A percentile compares a stretch with the other conserved stretches of the same genome.
These are phyloP conservation scores for Sugiyamaella castrensis DNA, from an alignment of 1,139 yeast species.

Conservation along the genomic window DNA sequence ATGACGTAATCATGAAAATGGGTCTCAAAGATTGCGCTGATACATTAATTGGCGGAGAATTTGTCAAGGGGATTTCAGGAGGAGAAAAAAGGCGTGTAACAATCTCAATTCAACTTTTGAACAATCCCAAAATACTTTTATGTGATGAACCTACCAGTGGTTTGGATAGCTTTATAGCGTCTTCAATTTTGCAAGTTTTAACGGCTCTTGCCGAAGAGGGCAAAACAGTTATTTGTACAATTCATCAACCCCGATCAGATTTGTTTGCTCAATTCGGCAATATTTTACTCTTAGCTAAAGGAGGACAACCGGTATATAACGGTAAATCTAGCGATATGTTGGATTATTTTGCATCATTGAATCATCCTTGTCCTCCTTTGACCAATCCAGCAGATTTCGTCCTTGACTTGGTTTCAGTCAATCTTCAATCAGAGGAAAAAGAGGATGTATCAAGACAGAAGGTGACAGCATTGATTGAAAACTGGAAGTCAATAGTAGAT, in stretches of 20 bases:
- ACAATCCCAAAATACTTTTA: conserved; percentile 66
- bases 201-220: conserved; percentile 57
- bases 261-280: conserved; percentile 63
- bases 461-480: conserved; percentile 32
- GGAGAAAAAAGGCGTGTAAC: conserved; percentile 84
- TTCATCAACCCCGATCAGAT: conserved; percentile 79
- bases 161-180: conserved; percentile 75
- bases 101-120: conserved; percentile 72
- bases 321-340: conserved; percentile 43
- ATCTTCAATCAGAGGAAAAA: conserved; percentile 38
- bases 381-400: conserved; percentile 72
- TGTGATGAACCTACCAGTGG: conserved; percentile 92
- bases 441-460: conserved; percentile 41
- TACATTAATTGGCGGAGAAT: conserved; percentile 68
- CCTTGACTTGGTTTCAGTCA: conserved; percentile 61
- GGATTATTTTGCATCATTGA: conserved; percentile 45
- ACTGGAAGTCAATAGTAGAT: conserved; percentile 26
- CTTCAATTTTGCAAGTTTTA: conserved; percentile 61
- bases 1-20: conserved; percentile 58
- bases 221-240: conserved; percentile 72
- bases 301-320: conserved; percentile 68
- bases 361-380: conserved; percentile 54
- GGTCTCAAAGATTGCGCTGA: conserved; percentile 79
- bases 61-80: conserved; percentile 76
- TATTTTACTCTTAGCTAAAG: conserved; percentile 63